Evolutionary conservation across 2,329 filamentous ascomycete species (phyloP).

Genomic region (Pyrenophora graminea): DNA sequence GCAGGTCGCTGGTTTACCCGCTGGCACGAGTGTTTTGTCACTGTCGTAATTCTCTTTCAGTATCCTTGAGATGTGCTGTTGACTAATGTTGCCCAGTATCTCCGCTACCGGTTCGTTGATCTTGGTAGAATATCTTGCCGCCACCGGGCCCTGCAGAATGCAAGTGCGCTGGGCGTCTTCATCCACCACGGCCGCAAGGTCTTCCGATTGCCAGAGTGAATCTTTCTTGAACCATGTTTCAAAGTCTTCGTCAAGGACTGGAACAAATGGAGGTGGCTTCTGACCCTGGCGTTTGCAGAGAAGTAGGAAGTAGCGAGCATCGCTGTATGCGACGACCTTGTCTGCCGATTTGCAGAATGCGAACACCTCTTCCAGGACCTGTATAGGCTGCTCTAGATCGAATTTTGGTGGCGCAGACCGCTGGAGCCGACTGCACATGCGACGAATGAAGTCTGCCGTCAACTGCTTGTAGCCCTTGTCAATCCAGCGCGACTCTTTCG

Average conservation of each 20-base stretch:
- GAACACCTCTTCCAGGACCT: background rate
- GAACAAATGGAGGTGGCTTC: constrained; percentile 47
- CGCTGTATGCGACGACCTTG: background rate
- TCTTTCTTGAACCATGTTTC: constrained; percentile 50
- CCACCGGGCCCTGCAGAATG: constrained; percentile 46
- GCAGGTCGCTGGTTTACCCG: too few relatives aligned
- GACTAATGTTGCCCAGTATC: constrained; percentile 20
- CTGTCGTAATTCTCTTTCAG: constrained; percentile 13
- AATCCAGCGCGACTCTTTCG: constrained; percentile 90
- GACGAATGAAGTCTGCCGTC: background rate
- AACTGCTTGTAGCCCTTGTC: constrained; percentile 51
- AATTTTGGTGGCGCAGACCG: background rate
- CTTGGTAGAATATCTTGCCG: constrained; percentile 25
- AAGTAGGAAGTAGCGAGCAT: constrained; percentile 30
- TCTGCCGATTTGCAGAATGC: constrained; percentile 8
- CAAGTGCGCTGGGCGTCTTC: constrained; percentile 42
- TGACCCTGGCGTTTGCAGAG: constrained; percentile 36
- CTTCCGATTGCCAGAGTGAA: constrained; percentile 48
- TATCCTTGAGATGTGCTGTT: constrained; percentile 11
- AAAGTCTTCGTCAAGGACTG: constrained; percentile 43
- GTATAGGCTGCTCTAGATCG: background rate
- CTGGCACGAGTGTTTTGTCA: background rate
- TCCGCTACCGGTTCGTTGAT: constrained; percentile 22
- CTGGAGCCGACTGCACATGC: background rate
- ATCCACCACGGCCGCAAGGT: constrained; percentile 43